phyloP scores from a whole-genome alignment of 2,329 filamentous ascomycete species.

The Leptoxyphium fumago region DNA sequence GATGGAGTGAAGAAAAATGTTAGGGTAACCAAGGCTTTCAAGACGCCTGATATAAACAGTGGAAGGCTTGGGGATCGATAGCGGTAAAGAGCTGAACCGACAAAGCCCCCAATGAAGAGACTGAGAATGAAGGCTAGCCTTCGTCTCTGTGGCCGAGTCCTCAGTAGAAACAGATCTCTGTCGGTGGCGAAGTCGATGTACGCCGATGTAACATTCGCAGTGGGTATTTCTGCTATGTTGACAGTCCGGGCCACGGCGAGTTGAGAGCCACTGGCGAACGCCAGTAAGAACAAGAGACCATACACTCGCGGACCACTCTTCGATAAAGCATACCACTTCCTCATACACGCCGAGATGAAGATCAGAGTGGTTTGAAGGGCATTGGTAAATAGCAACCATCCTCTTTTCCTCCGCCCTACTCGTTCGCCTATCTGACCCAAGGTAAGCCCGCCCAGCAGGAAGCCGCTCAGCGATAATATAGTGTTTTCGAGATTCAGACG shows the following conservation, averaged over 20 bases:
- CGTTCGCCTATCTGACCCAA: slow-evolving; percentile 43
- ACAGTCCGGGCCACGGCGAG: slow-evolving; percentile 43
- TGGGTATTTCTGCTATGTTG: slow-evolving; percentile 46
- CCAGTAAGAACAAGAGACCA: slow-evolving; percentile 34
- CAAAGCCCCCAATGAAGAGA: slow-evolving; percentile 35
- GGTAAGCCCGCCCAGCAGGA: slow-evolving; percentile 39
- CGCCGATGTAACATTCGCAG: slow-evolving; percentile 49
- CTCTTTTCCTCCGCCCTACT: slow-evolving; percentile 35
- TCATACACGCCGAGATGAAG: slow-evolving; percentile 36
- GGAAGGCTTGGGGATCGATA: too few species aligned
- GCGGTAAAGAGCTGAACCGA: slow-evolving; percentile 33
- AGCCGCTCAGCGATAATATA: slow-evolving; percentile 39
- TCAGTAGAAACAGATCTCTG: slow-evolving; percentile 29
- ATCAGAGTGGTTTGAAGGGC: slow-evolving; percentile 41
- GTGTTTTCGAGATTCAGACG: slow-evolving; percentile 29
- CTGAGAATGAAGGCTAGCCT: slow-evolving; percentile 36
- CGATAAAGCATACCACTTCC: slow-evolving; percentile 12
- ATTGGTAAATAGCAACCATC: slow-evolving; percentile 42
- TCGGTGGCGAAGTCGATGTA: slow-evolving; percentile 48
- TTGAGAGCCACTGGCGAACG: slow-evolving; percentile 43
- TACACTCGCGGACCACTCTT: neutral
- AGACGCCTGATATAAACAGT: too few species aligned
- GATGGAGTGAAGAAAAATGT: too few species aligned
- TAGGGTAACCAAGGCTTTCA: too few species aligned
- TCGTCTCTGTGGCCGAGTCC: slow-evolving; percentile 40